phyloP scores from a whole-genome alignment of 345 rosid genomes.

The Salix udensis region DNA sequence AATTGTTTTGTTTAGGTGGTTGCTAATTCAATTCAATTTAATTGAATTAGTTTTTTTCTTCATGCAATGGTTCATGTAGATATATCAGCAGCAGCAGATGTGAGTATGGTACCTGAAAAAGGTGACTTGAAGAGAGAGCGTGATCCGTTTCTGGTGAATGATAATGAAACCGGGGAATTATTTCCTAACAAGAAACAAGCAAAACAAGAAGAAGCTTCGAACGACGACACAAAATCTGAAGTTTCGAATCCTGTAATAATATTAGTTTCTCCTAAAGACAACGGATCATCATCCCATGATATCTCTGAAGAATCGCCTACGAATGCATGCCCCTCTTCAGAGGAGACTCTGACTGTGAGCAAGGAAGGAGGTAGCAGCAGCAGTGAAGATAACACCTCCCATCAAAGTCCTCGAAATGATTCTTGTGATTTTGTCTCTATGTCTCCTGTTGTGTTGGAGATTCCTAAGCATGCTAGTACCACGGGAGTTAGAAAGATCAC shows the following conservation, averaged over 20 bases:
- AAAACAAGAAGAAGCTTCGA: constrained; percentile 47
- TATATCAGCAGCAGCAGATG: constrained; percentile 20
- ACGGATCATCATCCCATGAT: constrained; percentile 48
- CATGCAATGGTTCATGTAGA: constrained; percentile 40
- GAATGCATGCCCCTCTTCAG: constrained; percentile 33
- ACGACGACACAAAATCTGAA: constrained; percentile 75
- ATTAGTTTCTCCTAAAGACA: constrained; percentile 49
- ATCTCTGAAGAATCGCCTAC: constrained; percentile 32
- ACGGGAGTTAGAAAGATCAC: constrained; percentile 85
- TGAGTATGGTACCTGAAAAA: constrained; percentile 21
- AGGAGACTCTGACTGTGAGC: constrained; percentile 46
- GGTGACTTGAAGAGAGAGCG: constrained; percentile 47
- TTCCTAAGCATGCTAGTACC: constrained; percentile 76
- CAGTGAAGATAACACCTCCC: constrained; percentile 27
- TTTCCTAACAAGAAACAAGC: constrained; percentile 54
- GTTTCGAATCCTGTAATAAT: constrained; percentile 55
- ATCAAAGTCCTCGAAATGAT: constrained; percentile 18
- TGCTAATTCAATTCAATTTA: too few species aligned
- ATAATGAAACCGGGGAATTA: constrained; percentile 22
- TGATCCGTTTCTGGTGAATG: constrained; percentile 21
- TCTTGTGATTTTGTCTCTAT: constrained; percentile 32
- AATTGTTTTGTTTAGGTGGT: too few species aligned
- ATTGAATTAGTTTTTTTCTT: too few species aligned
- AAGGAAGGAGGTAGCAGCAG: constrained; percentile 33
- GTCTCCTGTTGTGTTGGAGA: constrained; percentile 70